Percentiles rank a stretch among this genome's conserved stretches.
phyloP scores from a whole-genome alignment of 345 rosid genomes.

The Camelina laxa region DNA sequence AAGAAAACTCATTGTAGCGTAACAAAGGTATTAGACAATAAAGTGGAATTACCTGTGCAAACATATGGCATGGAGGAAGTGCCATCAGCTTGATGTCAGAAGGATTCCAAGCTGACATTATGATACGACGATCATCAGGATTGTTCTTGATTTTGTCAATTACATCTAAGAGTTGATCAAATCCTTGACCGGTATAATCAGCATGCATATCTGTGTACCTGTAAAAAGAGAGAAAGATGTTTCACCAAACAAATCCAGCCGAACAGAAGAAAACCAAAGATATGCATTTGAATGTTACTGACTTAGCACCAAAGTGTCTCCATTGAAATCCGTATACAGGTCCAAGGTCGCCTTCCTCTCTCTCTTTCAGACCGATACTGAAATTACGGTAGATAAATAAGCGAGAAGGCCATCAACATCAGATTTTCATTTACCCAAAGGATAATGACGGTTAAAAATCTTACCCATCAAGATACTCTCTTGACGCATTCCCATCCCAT shows the following conservation, averaged over 20 bases:
- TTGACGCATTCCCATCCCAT: slow-evolving; percentile 97
- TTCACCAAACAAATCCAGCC: not conserved
- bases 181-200: slow-evolving; percentile 89
- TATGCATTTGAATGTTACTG: slow-evolving; percentile 26
- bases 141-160: slow-evolving; percentile 83
- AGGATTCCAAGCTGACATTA: slow-evolving; percentile 97
- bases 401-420: not conserved
- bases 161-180: slow-evolving; percentile 87
- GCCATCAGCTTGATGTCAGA: slow-evolving; percentile 91
- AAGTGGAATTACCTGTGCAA: slow-evolving; percentile 59
- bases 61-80: slow-evolving; percentile 98
- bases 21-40: not conserved
- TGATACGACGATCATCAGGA: slow-evolving; percentile 82
- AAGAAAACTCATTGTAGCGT: not conserved
- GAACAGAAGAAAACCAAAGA: not conserved
- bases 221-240: slow-evolving; percentile 10
- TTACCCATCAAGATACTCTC: slow-evolving; percentile 88
- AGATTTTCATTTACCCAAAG: not conserved
- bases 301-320: slow-evolving; percentile 99
- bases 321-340: slow-evolving; percentile 98
- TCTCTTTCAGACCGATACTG: slow-evolving; percentile 73
- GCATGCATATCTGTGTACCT: slow-evolving; percentile 93
- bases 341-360: slow-evolving; percentile 93
- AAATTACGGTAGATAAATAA: slow-evolving; percentile 19
- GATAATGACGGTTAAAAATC: not conserved